phyloP scores from a whole-genome alignment of 305 asterid genomes.

The Solanum hybrid region DNA sequence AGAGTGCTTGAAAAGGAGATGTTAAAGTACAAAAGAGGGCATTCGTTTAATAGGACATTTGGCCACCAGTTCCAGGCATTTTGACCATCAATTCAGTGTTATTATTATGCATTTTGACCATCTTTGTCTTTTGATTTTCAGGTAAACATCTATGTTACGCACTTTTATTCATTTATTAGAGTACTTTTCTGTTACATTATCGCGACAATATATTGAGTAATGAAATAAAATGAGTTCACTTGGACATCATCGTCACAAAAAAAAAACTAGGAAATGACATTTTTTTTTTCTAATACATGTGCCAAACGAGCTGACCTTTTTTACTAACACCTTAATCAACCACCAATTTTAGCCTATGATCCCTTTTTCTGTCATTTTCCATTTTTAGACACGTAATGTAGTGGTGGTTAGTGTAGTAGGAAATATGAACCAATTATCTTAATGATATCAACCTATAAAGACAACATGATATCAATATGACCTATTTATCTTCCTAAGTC shows the following conservation, averaged over 20 bases:
- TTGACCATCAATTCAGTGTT: neutral
- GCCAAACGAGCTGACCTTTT: slow-evolving; percentile 29
- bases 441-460: slow-evolving; percentile 9
- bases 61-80: neutral
- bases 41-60: neutral
- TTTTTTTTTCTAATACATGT: slow-evolving; percentile 13
- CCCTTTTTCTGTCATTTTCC: slow-evolving; percentile 9
- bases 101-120: neutral
- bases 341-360: neutral
- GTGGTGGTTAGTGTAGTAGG: slow-evolving; percentile 20
- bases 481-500: neutral
- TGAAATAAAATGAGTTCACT: neutral
- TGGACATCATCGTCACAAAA: neutral
- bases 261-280: neutral
- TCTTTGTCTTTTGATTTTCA: neutral
- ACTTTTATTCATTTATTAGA: neutral
- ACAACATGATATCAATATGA: neutral
- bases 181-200: neutral
- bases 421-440: slow-evolving; percentile 13
- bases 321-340: neutral
- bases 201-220: neutral
- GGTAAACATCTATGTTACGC: neutral
- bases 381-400: slow-evolving; percentile 22
- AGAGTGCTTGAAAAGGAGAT: neutral
- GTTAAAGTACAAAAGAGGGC: neutral